Base-by-base conservation (phyloP, 2,329 filamentous ascomycete species). In the Boeremia exigua region DNA sequence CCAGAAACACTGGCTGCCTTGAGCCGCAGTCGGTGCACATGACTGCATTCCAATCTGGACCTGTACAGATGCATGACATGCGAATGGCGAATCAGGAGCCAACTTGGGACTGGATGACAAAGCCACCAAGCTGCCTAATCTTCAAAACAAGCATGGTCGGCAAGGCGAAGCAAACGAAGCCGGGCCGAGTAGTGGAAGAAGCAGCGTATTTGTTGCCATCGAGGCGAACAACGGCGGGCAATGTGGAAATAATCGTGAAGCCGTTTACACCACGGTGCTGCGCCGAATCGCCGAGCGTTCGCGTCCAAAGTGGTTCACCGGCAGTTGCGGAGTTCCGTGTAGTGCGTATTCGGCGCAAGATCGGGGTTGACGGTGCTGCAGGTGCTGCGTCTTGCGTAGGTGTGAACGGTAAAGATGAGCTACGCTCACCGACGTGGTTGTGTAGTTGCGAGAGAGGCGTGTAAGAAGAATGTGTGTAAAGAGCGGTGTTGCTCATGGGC, bases 351-450 rank as follows among this genome's bases (percentile, higher is more conserved):
- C 45, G 45, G 44, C 44, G 39, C n/a, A 46, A 49, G 44, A 27
- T 51, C 47, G 47, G 29, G 45, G 39, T 48, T 28, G 28, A 49
- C 46, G 45, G 45, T 46, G 39, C 28, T 57, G 49, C 48, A 53
- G 54, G 23, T 28, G 23, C 43, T 48, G 34, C 7, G 9, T 28
- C 19, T 42, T 27, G 34, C 37, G 15, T 12, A 14, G 36, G 14
- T 4, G n/a, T 37, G 52, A 43, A 53, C 34, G 38, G 62, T 67
- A 59, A 65, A 58, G 54, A 45, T 56, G 28, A 56, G 43, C 42
- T 43, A 66, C 62, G 66, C 68, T 71, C 70, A 73, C 70, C 70
- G 69, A 70, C 65, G 56, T 52, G 48, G 40, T 40, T 44, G 58
- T 36, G 48, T 34, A 45, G 45, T 51, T 48, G 45, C 19, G 19